Evolutionary conservation across 2,329 filamentous ascomycete genomes (phyloP).

Genomic region (Celoporthe dispersa): DNA sequence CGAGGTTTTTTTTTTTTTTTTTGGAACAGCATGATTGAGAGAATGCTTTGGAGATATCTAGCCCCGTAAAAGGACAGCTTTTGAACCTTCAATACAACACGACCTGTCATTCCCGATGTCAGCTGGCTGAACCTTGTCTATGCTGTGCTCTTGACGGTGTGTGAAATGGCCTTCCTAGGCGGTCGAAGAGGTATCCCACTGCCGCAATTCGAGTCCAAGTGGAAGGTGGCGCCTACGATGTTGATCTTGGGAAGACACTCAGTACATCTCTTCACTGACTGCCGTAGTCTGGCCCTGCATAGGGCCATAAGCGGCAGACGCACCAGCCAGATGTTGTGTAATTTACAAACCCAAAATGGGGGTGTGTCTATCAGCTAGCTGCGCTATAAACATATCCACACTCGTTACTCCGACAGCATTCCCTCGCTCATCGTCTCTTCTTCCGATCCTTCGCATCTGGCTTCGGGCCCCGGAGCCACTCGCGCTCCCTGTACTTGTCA

Average conservation of each 20-base stretch:
- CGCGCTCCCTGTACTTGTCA: conserved; percentile 37
- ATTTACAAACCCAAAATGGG: neutral
- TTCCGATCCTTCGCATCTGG: conserved; percentile 24
- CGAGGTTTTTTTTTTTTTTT: too few species aligned
- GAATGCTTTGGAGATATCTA: conserved; percentile 31
- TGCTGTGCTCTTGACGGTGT: neutral
- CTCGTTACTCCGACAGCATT: neutral
- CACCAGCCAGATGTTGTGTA: neutral
- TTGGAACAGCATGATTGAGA: conserved; percentile 43
- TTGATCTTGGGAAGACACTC: neutral
- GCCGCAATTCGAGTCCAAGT: neutral
- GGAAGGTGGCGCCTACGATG: neutral
- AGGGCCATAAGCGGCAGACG: neutral
- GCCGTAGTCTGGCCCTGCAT: neutral
- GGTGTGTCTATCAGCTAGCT: neutral
- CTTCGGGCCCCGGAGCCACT: conserved; percentile 34
- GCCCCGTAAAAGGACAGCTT: neutral
- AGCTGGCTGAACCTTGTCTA: neutral
- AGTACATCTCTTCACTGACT: neutral
- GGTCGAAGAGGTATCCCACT: neutral
- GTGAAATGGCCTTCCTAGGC: too few species aligned
- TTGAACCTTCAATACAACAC: neutral
- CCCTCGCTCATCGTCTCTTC: conserved; percentile 20
- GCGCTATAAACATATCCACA: neutral
- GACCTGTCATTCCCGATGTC: neutral